phyloP scores from a whole-genome alignment of 2,329 filamentous ascomycete genomes.

The Geosmithia flava region DNA sequence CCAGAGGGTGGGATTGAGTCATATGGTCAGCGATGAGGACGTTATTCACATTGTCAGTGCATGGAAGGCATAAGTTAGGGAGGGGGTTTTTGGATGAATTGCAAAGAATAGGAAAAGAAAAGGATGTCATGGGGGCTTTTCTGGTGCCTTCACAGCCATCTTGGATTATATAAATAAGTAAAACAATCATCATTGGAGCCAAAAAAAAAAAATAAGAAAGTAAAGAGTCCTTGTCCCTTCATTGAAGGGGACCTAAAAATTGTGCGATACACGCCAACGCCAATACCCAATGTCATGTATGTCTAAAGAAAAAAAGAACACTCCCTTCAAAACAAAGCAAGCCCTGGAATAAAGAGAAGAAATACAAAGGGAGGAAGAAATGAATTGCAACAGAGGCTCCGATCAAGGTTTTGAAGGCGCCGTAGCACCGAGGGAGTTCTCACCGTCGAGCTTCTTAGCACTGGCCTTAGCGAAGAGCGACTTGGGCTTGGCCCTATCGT shows the following conservation, averaged over 20 bases:
- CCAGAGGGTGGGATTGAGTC: slow-evolving; percentile 78
- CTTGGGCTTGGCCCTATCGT: slow-evolving; percentile 47
- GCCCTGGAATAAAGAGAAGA: slow-evolving; percentile 3
- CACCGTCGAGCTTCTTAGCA: slow-evolving; percentile 45
- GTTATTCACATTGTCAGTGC: slow-evolving; percentile 56
- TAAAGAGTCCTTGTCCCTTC: background rate
- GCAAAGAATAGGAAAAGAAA: slow-evolving; percentile 4
- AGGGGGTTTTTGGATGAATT: background rate
- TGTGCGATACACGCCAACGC: slow-evolving; percentile 7
- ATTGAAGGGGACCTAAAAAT: background rate
- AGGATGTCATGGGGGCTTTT: background rate
- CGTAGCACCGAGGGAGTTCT: slow-evolving; percentile 26
- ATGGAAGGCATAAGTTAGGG: slow-evolving; percentile 41
- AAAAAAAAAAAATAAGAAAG: too few relatives aligned
- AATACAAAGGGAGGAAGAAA: slow-evolving; percentile 2
- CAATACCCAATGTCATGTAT: slow-evolving; percentile 5
- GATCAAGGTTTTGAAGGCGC: slow-evolving; percentile 18
- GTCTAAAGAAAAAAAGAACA: slow-evolving; percentile 3
- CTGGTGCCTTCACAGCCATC: slow-evolving; percentile 7
- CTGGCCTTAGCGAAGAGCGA: slow-evolving; percentile 56
- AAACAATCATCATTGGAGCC: background rate
- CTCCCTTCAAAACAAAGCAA: background rate
- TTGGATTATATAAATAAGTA: slow-evolving; percentile 1
- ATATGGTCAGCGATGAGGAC: slow-evolving; percentile 62
- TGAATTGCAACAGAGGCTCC: background rate